Conservation (phyloP, 768 basidiomycete genomes). For the Suillus hirtellus region DNA sequence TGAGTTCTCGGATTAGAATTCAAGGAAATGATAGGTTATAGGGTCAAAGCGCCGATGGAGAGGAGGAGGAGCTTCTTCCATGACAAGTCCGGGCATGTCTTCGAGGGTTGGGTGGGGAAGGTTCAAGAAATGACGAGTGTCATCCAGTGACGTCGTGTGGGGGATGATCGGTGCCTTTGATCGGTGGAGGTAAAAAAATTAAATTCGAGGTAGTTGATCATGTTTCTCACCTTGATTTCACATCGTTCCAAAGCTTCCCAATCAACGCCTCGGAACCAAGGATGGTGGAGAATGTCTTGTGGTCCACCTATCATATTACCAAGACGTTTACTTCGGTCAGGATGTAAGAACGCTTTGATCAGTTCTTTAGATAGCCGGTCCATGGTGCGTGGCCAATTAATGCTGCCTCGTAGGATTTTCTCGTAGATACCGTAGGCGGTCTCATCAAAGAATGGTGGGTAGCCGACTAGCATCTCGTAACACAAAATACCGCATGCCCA, state of each 20-base stretch:
- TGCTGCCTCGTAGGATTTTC: slow-evolving; percentile 86
- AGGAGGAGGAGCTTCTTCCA: slow-evolving; percentile 58
- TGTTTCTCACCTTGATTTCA: slow-evolving; percentile 71
- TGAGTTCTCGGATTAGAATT: slow-evolving; percentile 53
- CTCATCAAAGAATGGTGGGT: slow-evolving; percentile 98
- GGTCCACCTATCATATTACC: slow-evolving; percentile 94
- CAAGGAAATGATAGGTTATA: slow-evolving; percentile 69
- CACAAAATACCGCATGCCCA: slow-evolving; percentile 98
- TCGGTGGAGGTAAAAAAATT: slow-evolving; percentile 14
- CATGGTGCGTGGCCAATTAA: slow-evolving; percentile 90
- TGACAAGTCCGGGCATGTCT: slow-evolving; percentile 77
- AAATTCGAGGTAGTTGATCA: slow-evolving; percentile 6
- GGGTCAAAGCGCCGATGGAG: slow-evolving; percentile 68
- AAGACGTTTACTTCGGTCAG: slow-evolving; percentile 87
- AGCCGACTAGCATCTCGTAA: slow-evolving; percentile 99
- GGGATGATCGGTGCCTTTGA: slow-evolving; percentile 84
- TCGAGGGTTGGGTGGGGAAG: slow-evolving; percentile 74
- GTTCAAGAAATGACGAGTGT: slow-evolving; percentile 84
- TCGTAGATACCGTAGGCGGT: slow-evolving; percentile 99
- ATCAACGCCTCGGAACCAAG: slow-evolving; percentile 95
- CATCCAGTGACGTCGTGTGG: slow-evolving; percentile 74
- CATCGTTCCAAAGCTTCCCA: slow-evolving; percentile 86
- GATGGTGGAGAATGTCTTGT: slow-evolving; percentile 86
- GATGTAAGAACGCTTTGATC: slow-evolving; percentile 85
- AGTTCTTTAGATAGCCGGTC: slow-evolving; percentile 89